Percentiles rank a stretch among this genome's conserved stretches.
These are phyloP conservation scores for Penicillium sp. DNA, from an alignment of 2,329 filamentous ascomycete genomes.

Conservation along the genomic window DNA sequence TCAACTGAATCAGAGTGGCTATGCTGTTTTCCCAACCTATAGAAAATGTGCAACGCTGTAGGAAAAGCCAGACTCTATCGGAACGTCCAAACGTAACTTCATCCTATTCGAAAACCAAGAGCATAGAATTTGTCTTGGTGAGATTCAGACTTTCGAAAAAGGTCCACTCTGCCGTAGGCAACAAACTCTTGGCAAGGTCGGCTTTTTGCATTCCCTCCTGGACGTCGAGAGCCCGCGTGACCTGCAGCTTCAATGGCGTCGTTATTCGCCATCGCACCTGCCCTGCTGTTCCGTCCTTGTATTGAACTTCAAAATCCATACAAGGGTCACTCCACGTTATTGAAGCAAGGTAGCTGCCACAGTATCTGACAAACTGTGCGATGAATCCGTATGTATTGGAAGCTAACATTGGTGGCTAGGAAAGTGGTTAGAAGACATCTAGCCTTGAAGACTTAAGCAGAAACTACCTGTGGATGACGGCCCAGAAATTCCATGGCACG, in stretches of 20 bases:
- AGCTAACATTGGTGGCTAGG: background rate
- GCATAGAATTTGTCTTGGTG: background rate
- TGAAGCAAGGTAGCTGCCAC: background rate
- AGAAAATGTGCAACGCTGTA: background rate
- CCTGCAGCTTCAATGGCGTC: too few species aligned
- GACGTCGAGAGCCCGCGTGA: too few species aligned
- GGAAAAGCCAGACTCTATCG: background rate
- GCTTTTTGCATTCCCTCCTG: too few species aligned
- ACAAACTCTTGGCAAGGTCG: background rate
- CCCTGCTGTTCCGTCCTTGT: background rate
- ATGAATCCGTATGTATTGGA: background rate
- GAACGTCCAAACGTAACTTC: background rate
- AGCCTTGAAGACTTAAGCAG: too few species aligned
- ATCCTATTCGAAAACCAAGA: background rate
- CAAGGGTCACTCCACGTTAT: background rate
- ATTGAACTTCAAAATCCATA: background rate
- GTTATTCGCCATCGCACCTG: too few species aligned
- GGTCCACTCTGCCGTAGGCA: constrained; percentile 1
- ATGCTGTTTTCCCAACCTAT: background rate
- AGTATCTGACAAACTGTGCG: background rate
- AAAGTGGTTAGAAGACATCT: too few species aligned
- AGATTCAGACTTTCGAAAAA: constrained; percentile 1
- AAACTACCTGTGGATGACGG: too few species aligned
- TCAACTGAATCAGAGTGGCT: background rate
- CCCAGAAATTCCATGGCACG: too few species aligned